Evolutionary conservation across 129 eudicot genomes (phyloP), one percentile per base, ranked within the genome.

Genomic region (Smallanthus sonchifolius): DNA sequence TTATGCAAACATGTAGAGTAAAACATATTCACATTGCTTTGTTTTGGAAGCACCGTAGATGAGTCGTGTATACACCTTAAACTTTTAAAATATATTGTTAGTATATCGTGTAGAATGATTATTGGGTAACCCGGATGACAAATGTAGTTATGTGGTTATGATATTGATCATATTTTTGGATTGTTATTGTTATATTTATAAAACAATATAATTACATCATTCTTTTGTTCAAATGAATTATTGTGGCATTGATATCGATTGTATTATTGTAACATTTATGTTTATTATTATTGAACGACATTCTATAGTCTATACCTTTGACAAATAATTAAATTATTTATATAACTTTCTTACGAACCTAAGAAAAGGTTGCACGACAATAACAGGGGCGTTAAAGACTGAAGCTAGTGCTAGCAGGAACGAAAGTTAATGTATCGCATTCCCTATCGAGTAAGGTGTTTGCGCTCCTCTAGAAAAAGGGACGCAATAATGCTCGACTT

Each of bases 101-200:
- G 10, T 17, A 44, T n/a, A 17, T 56, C 5, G 17, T 32, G 47
- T 44, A 67, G 52, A 66, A 10, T 40, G 45, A 19, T 40, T 5
- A 65, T 76, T 77, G 65, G 67, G 69, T 77, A 77, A 48, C 69
- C 62, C 62, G 75, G 28, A 57, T 8, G 36, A 32, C 40, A 42
- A 56, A 5, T 4, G 24, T 67, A 42, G 60, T 77, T 57, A 7
- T 8, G 80, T 67, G 75, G 75, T 73, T 56, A 67, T 8, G 36
- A 20, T 56, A 8, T 13, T 15, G 2, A 56, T 56, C 63, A 20
- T 3, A 67, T 64, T 47, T 72, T 13, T 24, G 38, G 56, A 4
- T 32, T 73, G 16, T 42, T 28, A 42, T 14, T n/a, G 28, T 11
- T 40, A 62, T 36, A 49, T 68, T 30, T 68, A 3, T 44, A 9